These are phyloP conservation scores for Rhododendron simsii DNA, from an alignment of 148 eudicot species.

Conservation along the genomic window DNA sequence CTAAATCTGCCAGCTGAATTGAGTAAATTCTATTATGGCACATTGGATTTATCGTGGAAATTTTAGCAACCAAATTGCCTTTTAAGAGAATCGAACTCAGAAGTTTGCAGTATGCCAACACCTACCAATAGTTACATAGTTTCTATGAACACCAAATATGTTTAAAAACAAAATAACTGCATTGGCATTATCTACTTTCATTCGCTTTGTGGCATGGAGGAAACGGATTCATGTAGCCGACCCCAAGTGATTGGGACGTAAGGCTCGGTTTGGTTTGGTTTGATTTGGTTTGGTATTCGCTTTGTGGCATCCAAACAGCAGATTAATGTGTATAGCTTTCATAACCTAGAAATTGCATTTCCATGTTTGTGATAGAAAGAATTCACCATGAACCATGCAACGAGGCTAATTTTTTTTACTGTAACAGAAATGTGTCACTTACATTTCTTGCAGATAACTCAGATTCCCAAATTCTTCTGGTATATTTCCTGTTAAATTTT, in stretches of 20 bases:
- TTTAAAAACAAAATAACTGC: background rate
- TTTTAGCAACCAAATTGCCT: background rate
- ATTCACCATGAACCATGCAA: background rate
- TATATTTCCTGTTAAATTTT: conserved; percentile 62
- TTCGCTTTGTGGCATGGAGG: background rate
- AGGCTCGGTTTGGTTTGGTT: too few relatives aligned
- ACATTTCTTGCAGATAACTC: conserved; percentile 49
- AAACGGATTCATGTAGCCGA: too few relatives aligned
- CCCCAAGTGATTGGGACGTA: too few relatives aligned
- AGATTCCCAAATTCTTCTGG: conserved; percentile 59
- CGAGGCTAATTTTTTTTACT: background rate
- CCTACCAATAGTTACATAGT: background rate
- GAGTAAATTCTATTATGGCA: background rate
- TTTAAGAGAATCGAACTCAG: background rate
- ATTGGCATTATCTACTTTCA: background rate
- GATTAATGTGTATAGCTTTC: background rate
- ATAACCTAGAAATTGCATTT: background rate
- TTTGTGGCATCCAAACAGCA: background rate
- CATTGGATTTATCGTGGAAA: background rate
- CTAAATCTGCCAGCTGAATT: background rate
- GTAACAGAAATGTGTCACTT: conserved; percentile 21
- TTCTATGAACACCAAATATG: background rate
- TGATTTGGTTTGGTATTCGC: background rate
- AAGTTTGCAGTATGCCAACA: background rate
- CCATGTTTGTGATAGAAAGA: background rate